These are phyloP conservation scores for Eleusine coracana DNA, from an alignment of 176 grass and related monocot species.

Conservation along the genomic window DNA sequence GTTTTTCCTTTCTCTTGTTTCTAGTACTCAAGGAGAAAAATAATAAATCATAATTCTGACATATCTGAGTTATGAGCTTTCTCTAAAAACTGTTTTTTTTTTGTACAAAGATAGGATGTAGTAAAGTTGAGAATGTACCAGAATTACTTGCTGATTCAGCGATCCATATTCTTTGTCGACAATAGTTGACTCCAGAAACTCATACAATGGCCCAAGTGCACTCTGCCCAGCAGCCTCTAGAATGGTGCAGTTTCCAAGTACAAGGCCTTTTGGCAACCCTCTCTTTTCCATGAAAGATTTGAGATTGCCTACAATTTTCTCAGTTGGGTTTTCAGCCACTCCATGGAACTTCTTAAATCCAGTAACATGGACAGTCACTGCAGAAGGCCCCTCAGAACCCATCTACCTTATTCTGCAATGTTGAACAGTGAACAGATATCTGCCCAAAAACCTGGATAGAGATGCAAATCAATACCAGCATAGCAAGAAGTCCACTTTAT, in stretches of 20 bases:
- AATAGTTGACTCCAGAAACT: conserved; percentile 56
- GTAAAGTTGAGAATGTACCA: conserved; percentile 49
- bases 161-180: conserved; percentile 23
- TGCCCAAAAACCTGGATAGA: conserved; percentile 2
- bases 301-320: conserved; percentile 52
- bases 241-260: conserved; percentile 59
- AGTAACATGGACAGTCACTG: conserved; percentile 48
- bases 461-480: background rate
- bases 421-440: background rate
- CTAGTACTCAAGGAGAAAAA: background rate
- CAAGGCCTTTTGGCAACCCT: conserved; percentile 57
- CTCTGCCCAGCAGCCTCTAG: conserved; percentile 83
- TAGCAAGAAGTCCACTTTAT: background rate
- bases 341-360: conserved; percentile 74
- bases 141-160: conserved; percentile 44
- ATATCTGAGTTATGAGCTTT: background rate
- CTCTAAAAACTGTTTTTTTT: background rate
- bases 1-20: background rate
- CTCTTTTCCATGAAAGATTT: conserved; percentile 45
- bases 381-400: conserved; percentile 62
- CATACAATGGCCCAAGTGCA: conserved; percentile 50
- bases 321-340: conserved; percentile 60
- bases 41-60: background rate
- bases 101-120: background rate
- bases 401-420: conserved; percentile 14